These are phyloP conservation scores for Eremochloa ophiuroides DNA, from an alignment of 176 grass and related monocot species.

Conservation along the genomic window DNA sequence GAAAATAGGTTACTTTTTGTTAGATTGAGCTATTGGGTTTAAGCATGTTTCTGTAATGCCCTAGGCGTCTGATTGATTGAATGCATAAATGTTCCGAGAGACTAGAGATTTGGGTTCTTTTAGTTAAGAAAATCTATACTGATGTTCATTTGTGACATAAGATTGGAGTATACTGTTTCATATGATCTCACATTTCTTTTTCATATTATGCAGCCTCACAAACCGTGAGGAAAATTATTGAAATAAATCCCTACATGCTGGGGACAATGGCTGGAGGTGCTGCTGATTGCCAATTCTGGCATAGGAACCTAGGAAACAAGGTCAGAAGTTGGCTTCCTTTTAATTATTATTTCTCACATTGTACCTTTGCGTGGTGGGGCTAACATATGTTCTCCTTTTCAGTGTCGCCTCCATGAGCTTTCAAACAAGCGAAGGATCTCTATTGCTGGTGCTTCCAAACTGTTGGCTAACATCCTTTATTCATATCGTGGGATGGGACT, in stretches of 20 bases:
- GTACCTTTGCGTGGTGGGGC: not conserved
- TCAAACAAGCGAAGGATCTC: slow-evolving; percentile 96
- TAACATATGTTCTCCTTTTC: slow-evolving; percentile 24
- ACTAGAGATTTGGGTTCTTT: not conserved
- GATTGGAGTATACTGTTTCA: not conserved
- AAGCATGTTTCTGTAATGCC: not conserved
- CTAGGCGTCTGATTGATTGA: not conserved
- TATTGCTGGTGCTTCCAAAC: slow-evolving; percentile 75
- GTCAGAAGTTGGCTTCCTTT: slow-evolving; percentile 22
- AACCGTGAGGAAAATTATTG: slow-evolving; percentile 95
- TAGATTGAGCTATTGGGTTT: not conserved
- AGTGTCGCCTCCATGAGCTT: slow-evolving; percentile 88
- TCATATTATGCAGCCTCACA: slow-evolving; percentile 67
- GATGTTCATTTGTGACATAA: not conserved
- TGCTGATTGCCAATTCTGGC: slow-evolving; percentile 98
- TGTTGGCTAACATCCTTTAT: slow-evolving; percentile 85
- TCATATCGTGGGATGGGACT: slow-evolving; percentile 89
- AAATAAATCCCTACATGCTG: slow-evolving; percentile 98
- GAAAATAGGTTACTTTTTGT: not conserved
- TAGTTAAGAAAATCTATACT: not conserved
- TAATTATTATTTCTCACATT: not conserved
- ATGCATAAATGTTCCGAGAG: not conserved
- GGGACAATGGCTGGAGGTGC: slow-evolving; percentile 96
- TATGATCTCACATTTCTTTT: not conserved
- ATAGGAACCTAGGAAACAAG: slow-evolving; percentile 89